Evolutionary conservation across 1,284 basidiomycete species (phyloP).

Genomic region (Fomes fomentarius): DNA sequence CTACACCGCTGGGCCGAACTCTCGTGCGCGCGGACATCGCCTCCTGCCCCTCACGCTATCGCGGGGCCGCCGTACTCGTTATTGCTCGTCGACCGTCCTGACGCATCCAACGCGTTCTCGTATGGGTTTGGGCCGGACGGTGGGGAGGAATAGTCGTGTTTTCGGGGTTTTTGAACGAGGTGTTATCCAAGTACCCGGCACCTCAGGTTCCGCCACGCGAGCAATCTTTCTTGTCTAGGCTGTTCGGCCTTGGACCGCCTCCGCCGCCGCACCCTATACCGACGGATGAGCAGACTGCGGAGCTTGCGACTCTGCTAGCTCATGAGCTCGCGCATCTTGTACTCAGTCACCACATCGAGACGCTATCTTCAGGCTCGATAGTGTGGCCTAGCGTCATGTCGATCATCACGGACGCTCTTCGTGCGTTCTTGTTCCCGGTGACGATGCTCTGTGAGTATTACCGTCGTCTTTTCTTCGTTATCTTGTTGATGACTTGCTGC

Average conservation of each 20-base stretch:
- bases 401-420: conserved; percentile 72
- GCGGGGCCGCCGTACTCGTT: conserved; percentile 87
- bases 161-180: conserved; percentile 84
- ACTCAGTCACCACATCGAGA: conserved; percentile 88
- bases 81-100: conserved; percentile 80
- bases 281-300: conserved; percentile 78
- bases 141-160: conserved; percentile 90
- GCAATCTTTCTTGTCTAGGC: conserved; percentile 49
- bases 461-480: neutral
- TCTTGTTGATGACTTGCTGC: neutral
- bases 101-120: conserved; percentile 83
- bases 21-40: conserved; percentile 45
- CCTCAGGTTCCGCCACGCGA: conserved; percentile 29
- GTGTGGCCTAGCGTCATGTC: conserved; percentile 82
- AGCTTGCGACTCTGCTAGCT: conserved; percentile 84
- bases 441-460: conserved; percentile 67
- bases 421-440: conserved; percentile 81
- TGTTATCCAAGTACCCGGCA: conserved; percentile 53
- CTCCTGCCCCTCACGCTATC: conserved; percentile 54
- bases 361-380: conserved; percentile 80
- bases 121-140: conserved; percentile 91
- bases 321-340: conserved; percentile 90
- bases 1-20: conserved; percentile 58
- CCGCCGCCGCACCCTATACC: conserved; percentile 52
- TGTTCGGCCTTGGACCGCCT: conserved; percentile 47